These are phyloP conservation scores for Saturnispora saitoi DNA, from an alignment of 805 yeast genomes.

Conservation along the genomic window DNA sequence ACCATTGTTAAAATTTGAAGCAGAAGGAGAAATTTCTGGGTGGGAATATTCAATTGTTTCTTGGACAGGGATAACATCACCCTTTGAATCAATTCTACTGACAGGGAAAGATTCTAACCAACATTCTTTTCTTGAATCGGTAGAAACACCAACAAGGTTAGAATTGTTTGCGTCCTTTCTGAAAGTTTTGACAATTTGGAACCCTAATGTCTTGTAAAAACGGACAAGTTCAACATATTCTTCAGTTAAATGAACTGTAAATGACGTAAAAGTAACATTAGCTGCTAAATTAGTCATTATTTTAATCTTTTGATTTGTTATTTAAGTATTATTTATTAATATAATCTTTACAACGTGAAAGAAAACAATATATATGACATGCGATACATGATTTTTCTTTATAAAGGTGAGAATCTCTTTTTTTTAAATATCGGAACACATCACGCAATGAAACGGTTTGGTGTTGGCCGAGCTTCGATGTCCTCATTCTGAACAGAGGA, in stretches of 20 bases:
- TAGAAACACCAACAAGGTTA: conserved; percentile 42
- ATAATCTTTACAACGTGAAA: background rate
- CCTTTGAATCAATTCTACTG: conserved; percentile 15
- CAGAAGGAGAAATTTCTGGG: conserved; percentile 14
- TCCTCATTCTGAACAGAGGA: background rate
- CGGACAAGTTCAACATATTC: conserved; percentile 38
- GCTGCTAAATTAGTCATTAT: conserved; percentile 3
- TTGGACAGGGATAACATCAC: conserved; percentile 30
- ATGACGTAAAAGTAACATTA: conserved; percentile 48
- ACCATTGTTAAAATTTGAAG: conserved; percentile 29
- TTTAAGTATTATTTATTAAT: background rate
- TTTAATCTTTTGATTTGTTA: background rate
- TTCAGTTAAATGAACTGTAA: conserved; percentile 44
- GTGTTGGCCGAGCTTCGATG: conserved; percentile 1
- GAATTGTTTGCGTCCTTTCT: conserved; percentile 40
- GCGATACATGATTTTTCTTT: background rate
- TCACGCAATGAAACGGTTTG: conserved; percentile 1
- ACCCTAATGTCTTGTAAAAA: conserved; percentile 59
- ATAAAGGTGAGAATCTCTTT: background rate
- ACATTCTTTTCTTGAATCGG: conserved; percentile 57
- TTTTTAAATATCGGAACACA: conserved; percentile 1
- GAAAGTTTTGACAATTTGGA: conserved; percentile 49
- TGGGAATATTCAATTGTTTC: conserved; percentile 23
- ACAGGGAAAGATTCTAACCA: conserved; percentile 69
- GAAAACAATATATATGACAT: background rate